Conservation (phyloP, 2,329 filamentous ascomycete species). For the Fusarium redolens region DNA sequence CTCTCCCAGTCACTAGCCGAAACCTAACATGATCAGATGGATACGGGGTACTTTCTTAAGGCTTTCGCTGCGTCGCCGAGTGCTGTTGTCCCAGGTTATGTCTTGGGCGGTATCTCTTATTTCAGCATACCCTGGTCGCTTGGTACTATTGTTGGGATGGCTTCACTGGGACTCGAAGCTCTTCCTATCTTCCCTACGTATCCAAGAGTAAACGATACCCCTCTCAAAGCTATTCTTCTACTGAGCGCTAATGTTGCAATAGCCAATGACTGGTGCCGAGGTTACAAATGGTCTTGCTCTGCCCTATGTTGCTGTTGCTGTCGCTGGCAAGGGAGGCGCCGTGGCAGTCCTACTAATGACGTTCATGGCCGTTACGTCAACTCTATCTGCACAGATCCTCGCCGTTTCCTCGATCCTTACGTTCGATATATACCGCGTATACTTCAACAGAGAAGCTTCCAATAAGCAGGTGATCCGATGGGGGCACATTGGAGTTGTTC, state of each 20-base stretch:
- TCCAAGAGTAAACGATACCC: background rate
- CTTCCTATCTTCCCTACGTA: background rate
- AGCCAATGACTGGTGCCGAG: background rate
- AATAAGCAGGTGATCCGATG: slow-evolving; percentile 62
- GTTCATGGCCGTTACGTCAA: slow-evolving; percentile 56
- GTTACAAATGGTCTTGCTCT: background rate
- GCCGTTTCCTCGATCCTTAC: slow-evolving; percentile 64
- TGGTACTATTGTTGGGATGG: background rate
- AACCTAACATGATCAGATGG: background rate
- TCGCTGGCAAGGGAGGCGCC: background rate
- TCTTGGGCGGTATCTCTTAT: background rate
- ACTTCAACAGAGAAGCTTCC: slow-evolving; percentile 58
- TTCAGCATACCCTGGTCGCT: background rate
- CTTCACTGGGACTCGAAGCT: background rate
- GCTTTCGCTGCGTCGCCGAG: background rate
- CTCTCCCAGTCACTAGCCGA: too few species aligned
- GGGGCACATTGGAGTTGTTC: slow-evolving; percentile 63
- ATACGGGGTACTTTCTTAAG: background rate
- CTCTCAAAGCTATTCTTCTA: too few species aligned
- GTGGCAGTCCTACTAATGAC: background rate
- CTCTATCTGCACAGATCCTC: slow-evolving; percentile 63
- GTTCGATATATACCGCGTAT: slow-evolving; percentile 64
- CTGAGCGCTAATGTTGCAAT: too few species aligned
- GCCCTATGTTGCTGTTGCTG: background rate
- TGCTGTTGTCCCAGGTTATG: background rate